These are phyloP conservation scores for Rosa persica DNA, from an alignment of 306 rosid genomes.

Conservation along the genomic window DNA sequence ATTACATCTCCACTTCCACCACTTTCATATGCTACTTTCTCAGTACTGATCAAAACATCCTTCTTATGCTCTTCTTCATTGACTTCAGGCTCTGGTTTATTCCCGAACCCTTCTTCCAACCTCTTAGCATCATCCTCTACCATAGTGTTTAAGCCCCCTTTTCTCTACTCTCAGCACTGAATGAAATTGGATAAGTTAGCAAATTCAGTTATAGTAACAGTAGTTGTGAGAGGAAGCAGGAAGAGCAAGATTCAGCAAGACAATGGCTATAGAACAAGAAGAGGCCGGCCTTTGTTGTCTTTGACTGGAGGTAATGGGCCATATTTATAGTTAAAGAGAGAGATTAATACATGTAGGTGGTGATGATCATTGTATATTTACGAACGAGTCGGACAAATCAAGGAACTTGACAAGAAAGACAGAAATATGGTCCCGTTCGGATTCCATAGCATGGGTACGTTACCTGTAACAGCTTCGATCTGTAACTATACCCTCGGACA, in stretches of 20 bases:
- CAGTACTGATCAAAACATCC: not conserved
- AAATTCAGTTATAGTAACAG: not conserved
- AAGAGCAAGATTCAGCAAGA: constrained; percentile 21
- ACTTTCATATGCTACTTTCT: not conserved
- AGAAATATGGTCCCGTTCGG: constrained; percentile 9
- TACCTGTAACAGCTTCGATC: not conserved
- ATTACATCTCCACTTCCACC: constrained; percentile 24
- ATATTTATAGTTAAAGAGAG: constrained; percentile 16
- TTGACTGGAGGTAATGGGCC: constrained; percentile 22
- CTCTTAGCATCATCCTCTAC: constrained; percentile 53
- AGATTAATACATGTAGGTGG: not conserved
- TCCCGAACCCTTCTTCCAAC: constrained; percentile 58
- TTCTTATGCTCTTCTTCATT: constrained; percentile 20
- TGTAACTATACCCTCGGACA: not conserved
- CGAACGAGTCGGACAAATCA: constrained; percentile 23
- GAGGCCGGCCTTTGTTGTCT: constrained; percentile 53
- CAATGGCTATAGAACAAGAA: constrained; percentile 24
- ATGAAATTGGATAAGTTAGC: not conserved
- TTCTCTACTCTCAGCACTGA: not conserved
- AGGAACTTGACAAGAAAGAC: constrained; percentile 16
- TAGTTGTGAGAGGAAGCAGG: constrained; percentile 14
- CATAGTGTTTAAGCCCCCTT: not conserved
- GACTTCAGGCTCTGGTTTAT: not conserved
- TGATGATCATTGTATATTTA: not conserved
- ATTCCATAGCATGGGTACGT: constrained; percentile 18